These are phyloP conservation scores for Penicillium goetzii DNA, from an alignment of 495 filamentous ascomycete genomes.

Conservation along the genomic window DNA sequence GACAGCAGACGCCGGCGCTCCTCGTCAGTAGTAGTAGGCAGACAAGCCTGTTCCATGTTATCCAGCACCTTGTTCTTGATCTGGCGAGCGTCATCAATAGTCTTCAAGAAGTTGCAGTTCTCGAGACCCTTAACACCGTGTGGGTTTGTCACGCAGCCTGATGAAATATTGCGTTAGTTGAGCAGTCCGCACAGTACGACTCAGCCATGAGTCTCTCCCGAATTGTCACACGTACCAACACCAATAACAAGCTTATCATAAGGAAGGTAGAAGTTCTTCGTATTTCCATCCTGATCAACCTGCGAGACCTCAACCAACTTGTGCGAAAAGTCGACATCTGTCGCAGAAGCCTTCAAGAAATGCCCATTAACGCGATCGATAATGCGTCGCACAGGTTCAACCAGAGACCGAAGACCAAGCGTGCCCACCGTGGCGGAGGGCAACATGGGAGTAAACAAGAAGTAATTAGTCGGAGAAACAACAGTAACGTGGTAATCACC, in stretches of 20 bases:
- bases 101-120: constrained; percentile 91
- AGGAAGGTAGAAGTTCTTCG: constrained; percentile 85
- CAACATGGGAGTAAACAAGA: constrained; percentile 97
- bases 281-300: constrained; percentile 67
- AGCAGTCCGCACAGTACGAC: not conserved
- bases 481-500: constrained; percentile 94
- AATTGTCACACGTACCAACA: constrained; percentile 61
- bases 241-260: constrained; percentile 98
- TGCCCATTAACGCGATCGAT: constrained; percentile 78
- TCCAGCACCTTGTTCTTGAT: constrained; percentile 91
- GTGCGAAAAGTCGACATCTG: constrained; percentile 86
- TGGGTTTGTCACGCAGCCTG: constrained; percentile 86
- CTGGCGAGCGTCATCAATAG: constrained; percentile 83
- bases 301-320: constrained; percentile 89
- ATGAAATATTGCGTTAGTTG: constrained; percentile 11
- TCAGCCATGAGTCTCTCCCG: not conserved
- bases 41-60: constrained; percentile 89
- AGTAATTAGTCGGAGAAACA: constrained; percentile 92
- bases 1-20: constrained; percentile 86
- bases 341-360: constrained; percentile 83
- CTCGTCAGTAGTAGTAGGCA: constrained; percentile 88
- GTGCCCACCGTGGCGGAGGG: constrained; percentile 97
- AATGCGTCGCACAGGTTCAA: constrained; percentile 90
- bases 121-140: constrained; percentile 97
- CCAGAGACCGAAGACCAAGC: constrained; percentile 82